Conservation (phyloP, 768 basidiomycete genomes). For the Russula sp. region DNA sequence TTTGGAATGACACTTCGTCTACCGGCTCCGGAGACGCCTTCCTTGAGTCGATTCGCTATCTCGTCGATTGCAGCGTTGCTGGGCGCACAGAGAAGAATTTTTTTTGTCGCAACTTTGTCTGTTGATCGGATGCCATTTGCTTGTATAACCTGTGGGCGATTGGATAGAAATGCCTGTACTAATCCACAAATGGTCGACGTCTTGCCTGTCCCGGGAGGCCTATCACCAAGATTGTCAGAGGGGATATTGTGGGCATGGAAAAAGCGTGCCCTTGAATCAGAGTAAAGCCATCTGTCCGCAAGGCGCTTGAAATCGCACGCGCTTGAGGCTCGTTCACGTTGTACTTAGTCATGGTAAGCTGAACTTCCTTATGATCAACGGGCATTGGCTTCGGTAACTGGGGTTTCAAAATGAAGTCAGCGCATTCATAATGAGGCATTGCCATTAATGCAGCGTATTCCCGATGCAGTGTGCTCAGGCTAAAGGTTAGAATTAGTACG, state of each 20-base stretch:
- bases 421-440: slow-evolving; percentile 78
- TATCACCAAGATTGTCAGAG: slow-evolving; percentile 34
- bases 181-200: slow-evolving; percentile 96
- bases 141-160: slow-evolving; percentile 49
- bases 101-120: slow-evolving; percentile 54
- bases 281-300: slow-evolving; percentile 72
- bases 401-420: slow-evolving; percentile 66
- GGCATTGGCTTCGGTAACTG: slow-evolving; percentile 48
- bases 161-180: slow-evolving; percentile 76
- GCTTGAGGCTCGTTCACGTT: slow-evolving; percentile 94
- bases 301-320: slow-evolving; percentile 73
- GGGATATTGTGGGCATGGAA: neutral
- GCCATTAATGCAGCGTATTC: slow-evolving; percentile 88
- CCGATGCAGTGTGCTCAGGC: slow-evolving; percentile 85
- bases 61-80: slow-evolving; percentile 99
- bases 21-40: slow-evolving; percentile 60
- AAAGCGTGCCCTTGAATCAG: slow-evolving; percentile 85
- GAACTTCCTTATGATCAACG: slow-evolving; percentile 52
- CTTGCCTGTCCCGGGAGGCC: slow-evolving; percentile 97
- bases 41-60: slow-evolving; percentile 82
- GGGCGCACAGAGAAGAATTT: slow-evolving; percentile 90
- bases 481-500: slow-evolving; percentile 36
- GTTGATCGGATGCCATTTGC: slow-evolving; percentile 40
- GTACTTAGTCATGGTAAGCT: slow-evolving; percentile 64
- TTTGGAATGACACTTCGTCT: slow-evolving; percentile 59